phyloP scores from a whole-genome alignment of 768 basidiomycete genomes.

The Rhizopogon vesiculosus region DNA sequence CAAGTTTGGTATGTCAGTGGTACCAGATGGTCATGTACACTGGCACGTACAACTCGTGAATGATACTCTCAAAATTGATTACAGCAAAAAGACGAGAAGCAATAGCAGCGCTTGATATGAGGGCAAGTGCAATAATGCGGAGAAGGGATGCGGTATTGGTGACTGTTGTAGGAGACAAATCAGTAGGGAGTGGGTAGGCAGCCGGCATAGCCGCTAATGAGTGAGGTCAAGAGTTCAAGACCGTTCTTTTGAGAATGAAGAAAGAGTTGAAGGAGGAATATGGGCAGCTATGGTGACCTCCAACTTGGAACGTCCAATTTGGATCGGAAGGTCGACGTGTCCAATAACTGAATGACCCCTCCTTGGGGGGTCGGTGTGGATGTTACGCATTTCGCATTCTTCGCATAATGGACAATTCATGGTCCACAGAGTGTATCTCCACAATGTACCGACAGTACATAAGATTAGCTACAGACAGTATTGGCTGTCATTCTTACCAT shows the following conservation, averaged over 20 bases:
- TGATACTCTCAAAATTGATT: constrained; percentile 97
- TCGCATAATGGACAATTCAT: too few relatives aligned
- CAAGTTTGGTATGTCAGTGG: not conserved
- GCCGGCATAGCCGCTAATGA: constrained; percentile 53
- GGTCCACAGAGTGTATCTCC: too few relatives aligned
- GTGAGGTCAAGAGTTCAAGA: not conserved
- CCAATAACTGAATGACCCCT: not conserved
- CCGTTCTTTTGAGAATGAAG: not conserved
- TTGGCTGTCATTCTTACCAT: too few relatives aligned
- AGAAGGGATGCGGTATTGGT: constrained; percentile 87
- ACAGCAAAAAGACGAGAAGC: constrained; percentile 97
- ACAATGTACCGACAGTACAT: too few relatives aligned
- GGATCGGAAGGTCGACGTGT: constrained; percentile 17
- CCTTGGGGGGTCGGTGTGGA: not conserved
- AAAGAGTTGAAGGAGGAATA: not conserved
- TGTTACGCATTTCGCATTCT: too few relatives aligned
- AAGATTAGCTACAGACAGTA: too few relatives aligned
- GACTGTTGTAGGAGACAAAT: constrained; percentile 67
- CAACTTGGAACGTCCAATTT: too few relatives aligned
- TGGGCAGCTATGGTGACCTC: not conserved
- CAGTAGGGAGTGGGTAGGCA: constrained; percentile 70
- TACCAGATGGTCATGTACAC: not conserved
- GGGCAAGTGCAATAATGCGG: constrained; percentile 81
- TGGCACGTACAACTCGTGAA: constrained; percentile 90
- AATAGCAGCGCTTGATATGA: constrained; percentile 93